Percentiles rank a stretch among this genome's conserved stretches.
phyloP scores from a whole-genome alignment of 108 stramenopile species.

The Nitzschia sp. region DNA sequence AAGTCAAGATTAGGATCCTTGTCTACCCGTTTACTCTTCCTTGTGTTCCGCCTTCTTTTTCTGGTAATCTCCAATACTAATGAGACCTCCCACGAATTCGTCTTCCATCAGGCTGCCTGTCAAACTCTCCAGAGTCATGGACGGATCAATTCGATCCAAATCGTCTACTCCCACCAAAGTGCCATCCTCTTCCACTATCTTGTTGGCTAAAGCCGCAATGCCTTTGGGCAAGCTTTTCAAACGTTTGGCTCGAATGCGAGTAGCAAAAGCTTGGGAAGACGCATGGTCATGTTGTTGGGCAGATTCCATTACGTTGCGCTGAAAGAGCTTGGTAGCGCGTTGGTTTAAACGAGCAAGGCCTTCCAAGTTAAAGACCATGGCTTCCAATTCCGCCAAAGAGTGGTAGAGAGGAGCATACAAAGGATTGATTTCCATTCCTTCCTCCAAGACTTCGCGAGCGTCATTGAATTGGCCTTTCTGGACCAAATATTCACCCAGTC shows the following conservation, averaged over 20 bases:
- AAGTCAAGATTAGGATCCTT: too few relatives aligned
- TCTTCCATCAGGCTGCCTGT: conserved; percentile 12
- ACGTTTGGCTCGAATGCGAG: conserved; percentile 8
- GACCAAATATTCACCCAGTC: conserved; percentile 63
- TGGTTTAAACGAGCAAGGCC: conserved; percentile 76
- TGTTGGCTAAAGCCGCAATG: conserved; percentile 56
- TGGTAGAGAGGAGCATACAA: conserved; percentile 82
- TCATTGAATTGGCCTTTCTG: conserved; percentile 58
- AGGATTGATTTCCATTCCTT: conserved; percentile 79
- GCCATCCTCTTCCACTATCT: conserved; percentile 53
- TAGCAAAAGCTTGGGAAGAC: conserved; percentile 29
- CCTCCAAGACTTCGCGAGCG: conserved; percentile 69
- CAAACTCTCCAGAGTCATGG: conserved; percentile 15
- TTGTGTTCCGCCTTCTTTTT: neutral
- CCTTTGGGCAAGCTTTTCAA: conserved; percentile 31
- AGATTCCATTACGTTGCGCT: conserved; percentile 58
- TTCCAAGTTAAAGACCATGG: conserved; percentile 79
- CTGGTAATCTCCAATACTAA: neutral
- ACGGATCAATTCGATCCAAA: neutral
- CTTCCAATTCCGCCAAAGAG: conserved; percentile 86
- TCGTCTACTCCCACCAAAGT: neutral
- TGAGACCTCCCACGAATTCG: neutral
- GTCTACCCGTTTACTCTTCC: too few relatives aligned
- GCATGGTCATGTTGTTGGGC: conserved; percentile 29
- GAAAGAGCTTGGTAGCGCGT: conserved; percentile 66